Evolutionary conservation across 306 rosid genomes (phyloP).

Genomic region (Trifolium fragiferum): DNA sequence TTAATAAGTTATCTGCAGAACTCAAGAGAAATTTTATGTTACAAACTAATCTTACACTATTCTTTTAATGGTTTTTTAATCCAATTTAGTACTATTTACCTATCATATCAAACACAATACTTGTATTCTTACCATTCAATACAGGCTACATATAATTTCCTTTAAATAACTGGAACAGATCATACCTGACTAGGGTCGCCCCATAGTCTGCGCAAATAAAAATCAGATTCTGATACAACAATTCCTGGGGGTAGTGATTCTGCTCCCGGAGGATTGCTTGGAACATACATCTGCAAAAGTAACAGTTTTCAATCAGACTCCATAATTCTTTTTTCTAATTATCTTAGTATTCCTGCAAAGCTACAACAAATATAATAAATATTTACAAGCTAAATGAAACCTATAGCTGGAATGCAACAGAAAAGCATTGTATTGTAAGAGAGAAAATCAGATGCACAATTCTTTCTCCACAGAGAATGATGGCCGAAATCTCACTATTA

Average conservation of each 20-base stretch:
- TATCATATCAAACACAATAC: neutral
- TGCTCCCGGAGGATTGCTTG: constrained; percentile 92
- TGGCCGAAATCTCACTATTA: too few relatives aligned
- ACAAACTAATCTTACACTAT: neutral
- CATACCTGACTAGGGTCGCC: constrained; percentile 94
- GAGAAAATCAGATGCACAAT: constrained; percentile 1
- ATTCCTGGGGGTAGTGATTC: constrained; percentile 87
- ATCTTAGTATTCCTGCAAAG: constrained; percentile 11
- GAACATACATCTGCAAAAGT: constrained; percentile 65
- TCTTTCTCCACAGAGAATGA: neutral
- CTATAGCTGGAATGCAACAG: constrained; percentile 24
- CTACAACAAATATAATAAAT: constrained; percentile 21
- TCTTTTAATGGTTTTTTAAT: neutral
- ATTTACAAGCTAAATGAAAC: constrained; percentile 4
- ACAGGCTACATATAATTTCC: constrained; percentile 19
- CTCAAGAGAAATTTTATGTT: neutral
- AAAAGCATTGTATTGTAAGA: neutral
- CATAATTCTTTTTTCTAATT: constrained; percentile 12
- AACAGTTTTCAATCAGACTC: constrained; percentile 31
- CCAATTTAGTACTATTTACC: neutral
- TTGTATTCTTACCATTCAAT: neutral
- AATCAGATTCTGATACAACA: constrained; percentile 81
- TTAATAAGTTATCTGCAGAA: neutral
- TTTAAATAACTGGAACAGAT: constrained; percentile 25
- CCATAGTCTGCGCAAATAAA: constrained; percentile 86